A percentile compares a stretch with the other conserved stretches of the same genome.
phyloP scores from a whole-genome alignment of 495 filamentous ascomycete genomes.

The Penicillium angulare region DNA sequence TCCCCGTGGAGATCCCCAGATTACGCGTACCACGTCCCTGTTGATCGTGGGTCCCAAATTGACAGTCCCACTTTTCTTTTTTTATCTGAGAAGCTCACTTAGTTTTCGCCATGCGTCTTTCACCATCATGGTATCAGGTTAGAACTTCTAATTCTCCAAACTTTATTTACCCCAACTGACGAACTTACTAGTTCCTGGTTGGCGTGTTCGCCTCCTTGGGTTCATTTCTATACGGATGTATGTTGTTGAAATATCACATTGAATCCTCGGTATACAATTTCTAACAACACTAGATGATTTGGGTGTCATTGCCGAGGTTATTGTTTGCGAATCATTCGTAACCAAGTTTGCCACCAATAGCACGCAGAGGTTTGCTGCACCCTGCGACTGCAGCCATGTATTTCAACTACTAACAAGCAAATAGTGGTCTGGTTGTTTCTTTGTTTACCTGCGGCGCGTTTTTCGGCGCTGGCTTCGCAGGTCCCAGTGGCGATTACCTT shows the following conservation, averaged over 20 bases:
- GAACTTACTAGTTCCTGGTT: constrained; percentile 62
- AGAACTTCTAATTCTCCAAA: background rate
- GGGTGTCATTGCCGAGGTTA: constrained; percentile 62
- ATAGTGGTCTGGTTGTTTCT: constrained; percentile 63
- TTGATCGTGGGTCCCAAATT: constrained; percentile 6
- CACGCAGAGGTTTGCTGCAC: constrained; percentile 47
- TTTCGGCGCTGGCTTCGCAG: constrained; percentile 38
- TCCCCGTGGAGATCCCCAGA: constrained; percentile 25
- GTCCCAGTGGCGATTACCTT: constrained; percentile 37
- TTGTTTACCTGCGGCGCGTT: constrained; percentile 59
- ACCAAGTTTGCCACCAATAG: constrained; percentile 49
- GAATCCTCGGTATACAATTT: background rate
- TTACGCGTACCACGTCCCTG: constrained; percentile 5
- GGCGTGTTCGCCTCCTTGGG: constrained; percentile 63
- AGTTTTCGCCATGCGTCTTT: constrained; percentile 46
- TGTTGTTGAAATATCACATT: constrained; percentile 5
- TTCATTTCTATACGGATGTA: constrained; percentile 58
- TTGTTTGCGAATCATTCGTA: constrained; percentile 50
- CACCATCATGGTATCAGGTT: constrained; percentile 58
- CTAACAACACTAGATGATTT: constrained; percentile 38
- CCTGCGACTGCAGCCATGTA: no score
- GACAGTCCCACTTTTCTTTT: background rate
- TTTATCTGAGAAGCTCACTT: background rate
- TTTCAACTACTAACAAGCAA: background rate
- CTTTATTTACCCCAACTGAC: background rate